These are phyloP conservation scores for Fusarium sacchari DNA, from an alignment of 2,329 filamentous ascomycete species.

Conservation along the genomic window DNA sequence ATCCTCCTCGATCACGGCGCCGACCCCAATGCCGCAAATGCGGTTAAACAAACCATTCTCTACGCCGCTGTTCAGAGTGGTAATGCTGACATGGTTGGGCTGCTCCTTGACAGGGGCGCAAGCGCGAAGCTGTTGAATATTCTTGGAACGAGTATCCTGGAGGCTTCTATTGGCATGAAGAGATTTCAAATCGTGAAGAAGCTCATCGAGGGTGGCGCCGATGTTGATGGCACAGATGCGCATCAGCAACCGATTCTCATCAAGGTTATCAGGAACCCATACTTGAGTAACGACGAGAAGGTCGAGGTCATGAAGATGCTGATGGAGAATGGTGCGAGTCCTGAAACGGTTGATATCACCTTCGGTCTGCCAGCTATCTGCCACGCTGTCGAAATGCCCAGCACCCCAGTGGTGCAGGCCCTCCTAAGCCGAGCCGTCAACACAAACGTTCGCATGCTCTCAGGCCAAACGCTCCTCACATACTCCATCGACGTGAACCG, in stretches of 20 bases:
- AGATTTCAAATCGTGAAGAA: not conserved
- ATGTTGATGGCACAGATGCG: not conserved
- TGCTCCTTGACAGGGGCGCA: not conserved
- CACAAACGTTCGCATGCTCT: slow-evolving; percentile 11
- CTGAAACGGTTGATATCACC: not conserved
- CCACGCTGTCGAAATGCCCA: slow-evolving; percentile 10
- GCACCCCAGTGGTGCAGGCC: not conserved
- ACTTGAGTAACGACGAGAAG: not conserved
- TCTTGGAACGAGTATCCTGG: not conserved
- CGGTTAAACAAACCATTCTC: not conserved
- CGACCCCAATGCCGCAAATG: not conserved
- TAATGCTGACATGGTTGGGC: not conserved
- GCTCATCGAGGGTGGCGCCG: not conserved
- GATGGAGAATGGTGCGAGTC: not conserved
- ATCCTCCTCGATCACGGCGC: not conserved
- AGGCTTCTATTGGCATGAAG: not conserved
- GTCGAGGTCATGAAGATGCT: not conserved
- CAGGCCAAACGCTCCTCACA: not conserved
- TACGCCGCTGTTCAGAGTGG: not conserved
- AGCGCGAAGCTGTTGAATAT: not conserved
- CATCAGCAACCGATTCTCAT: slow-evolving; percentile 3
- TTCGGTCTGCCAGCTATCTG: slow-evolving; percentile 8
- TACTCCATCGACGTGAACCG: slow-evolving; percentile 16
- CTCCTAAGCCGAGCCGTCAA: not conserved
- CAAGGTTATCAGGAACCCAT: not conserved